Evolutionary conservation across 2,329 filamentous ascomycete species (phyloP), one percentile per base, ranked within the genome.

Genomic region (Paradendryphiella salina): DNA sequence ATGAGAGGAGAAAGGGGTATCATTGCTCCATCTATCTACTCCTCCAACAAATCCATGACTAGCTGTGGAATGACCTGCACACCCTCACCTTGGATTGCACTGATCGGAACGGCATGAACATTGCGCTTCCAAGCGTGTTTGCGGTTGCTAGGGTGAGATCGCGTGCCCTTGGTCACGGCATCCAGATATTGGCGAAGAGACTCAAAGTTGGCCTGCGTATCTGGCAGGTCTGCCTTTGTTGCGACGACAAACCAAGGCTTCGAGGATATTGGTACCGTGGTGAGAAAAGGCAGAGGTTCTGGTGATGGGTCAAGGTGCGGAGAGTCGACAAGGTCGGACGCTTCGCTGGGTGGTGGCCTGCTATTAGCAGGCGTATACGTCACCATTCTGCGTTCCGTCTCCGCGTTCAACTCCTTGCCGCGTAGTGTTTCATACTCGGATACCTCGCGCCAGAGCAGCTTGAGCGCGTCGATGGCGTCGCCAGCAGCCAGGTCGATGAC

Each of bases 191-290:
- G 74, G 59, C 85, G 85, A 60, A 99, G 76, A 43, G 76, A 74
- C 29, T 73, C 74, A 70, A 90, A 99, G 68, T 94, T 95, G 18
- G 85, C 82, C 70, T 91, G 83, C 1, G 94, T 96, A 3, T 82
- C 82, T 3, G 86, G 83, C 46, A 96, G 71, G 70, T 97, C 93
- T 0, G 90, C 92, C 75, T 97, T 97, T 15, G 92, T 96, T 1
- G 90, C 93, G 35, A 96, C 85, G 4, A 96, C 92, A 65, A 96
- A 94, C 94, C 94, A 99, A 0, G 94, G 92, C 76, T 99, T 99
- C 28, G 83, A 84, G n/a, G 89, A 88, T 59, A 97, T 95, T 33
- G 87, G 84, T n/a, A 89, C 79, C 9, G 82, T 75, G 31, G 73
- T 72, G 28, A 82, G 71, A 18, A 75, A 78, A 33, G 77, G 79